These are phyloP conservation scores for Carex myosuroides DNA, from an alignment of 176 grass and related monocot species.

Conservation along the genomic window DNA sequence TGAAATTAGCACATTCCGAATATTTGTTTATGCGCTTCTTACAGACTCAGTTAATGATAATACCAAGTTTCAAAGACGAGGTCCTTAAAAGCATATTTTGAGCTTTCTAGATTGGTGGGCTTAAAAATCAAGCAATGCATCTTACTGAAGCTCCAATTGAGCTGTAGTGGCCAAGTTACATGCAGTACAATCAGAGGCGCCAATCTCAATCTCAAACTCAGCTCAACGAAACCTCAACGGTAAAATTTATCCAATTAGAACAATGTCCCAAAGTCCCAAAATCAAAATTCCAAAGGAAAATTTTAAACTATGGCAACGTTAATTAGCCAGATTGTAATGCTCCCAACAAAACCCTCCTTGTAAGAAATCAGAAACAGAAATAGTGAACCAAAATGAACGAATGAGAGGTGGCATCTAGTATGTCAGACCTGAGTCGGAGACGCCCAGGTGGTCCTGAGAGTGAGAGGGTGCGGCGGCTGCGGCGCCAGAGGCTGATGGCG, in stretches of 20 bases:
- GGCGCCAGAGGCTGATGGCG: neutral
- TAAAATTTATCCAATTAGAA: neutral
- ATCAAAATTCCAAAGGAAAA: neutral
- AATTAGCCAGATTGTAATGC: neutral
- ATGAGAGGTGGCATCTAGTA: neutral
- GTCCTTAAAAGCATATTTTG: neutral
- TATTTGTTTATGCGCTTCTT: neutral
- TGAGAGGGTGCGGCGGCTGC: neutral
- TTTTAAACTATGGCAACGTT: neutral
- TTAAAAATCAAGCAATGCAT: neutral
- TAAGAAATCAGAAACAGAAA: neutral
- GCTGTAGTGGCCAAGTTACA: neutral
- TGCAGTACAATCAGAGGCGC: neutral
- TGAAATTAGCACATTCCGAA: neutral
- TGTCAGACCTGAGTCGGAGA: slow-evolving; percentile 3
- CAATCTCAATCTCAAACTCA: neutral
- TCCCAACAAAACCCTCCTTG: neutral
- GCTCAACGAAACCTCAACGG: neutral
- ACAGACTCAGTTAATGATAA: neutral
- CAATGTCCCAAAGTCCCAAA: neutral
- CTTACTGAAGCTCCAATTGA: neutral
- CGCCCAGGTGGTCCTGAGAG: neutral
- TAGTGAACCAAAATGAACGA: neutral
- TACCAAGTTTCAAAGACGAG: neutral
- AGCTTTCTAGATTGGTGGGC: neutral